Base-by-base conservation (phyloP, 2,329 filamentous ascomycete genomes). In the Thielaviopsis populi region DNA sequence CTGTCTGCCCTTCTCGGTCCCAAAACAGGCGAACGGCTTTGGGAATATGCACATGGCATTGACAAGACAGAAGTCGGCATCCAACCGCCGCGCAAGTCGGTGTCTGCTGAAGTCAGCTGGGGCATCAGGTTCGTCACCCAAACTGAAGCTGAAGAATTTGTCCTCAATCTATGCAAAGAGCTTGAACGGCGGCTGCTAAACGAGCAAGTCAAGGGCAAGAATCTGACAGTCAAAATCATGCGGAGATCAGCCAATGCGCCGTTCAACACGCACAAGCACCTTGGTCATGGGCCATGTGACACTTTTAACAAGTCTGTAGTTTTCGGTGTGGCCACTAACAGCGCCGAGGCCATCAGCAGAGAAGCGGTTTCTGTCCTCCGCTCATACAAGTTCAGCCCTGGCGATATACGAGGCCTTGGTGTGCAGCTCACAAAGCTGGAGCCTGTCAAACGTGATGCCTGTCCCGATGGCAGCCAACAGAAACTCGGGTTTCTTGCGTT, bases 81-180 rank as follows among this genome's bases (percentile, higher is more conserved):
- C 65, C 88, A 95, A 70, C 83, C 87, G 0, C 78, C 89, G 17
- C 85, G 94, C 63, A 99, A 97, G 71, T 97, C 92, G 0, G 90
- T 99, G 0, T 97, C 94, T 1, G 92, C 92, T 0, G 94, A 99
- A 72, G 90, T 99, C 67, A 99, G 94, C 70, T 99, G 94, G 94
- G 94, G 95, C 2, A 95, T 99, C 64, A 85, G 94, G 5, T 99
- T 99, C 71, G 84, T 94, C 68, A 95, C 82, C 66, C 90, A 96
- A 70, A 80, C 83, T n/a, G 92, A 99, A 73, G 91, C 91, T 0
- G 92, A 97, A 66, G 89, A 95, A 68, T 99, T 99, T 72, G 81
- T 97, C 37, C 78, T 83, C 67, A 94, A 89, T 68, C 77, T 99
- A 0, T 94, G 89, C 70, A 86, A 86, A 64, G 94, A 99, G 73